Evolutionary conservation across 345 rosid genomes (phyloP).

Genomic region (Salix brachista): DNA sequence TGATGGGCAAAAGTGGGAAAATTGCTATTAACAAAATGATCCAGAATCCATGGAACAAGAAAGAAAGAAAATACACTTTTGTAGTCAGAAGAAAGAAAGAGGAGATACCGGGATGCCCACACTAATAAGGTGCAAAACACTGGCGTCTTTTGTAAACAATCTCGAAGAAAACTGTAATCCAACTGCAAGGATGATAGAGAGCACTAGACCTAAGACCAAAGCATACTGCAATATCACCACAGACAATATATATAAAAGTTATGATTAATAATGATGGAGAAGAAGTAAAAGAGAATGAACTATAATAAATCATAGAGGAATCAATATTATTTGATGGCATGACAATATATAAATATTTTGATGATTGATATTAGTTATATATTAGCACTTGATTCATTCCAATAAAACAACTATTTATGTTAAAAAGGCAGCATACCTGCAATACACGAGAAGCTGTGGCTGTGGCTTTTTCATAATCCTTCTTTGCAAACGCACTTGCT

Average conservation of each 20-base stretch:
- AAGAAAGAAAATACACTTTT: background rate
- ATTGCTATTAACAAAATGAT: background rate
- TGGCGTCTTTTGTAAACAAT: constrained; percentile 15
- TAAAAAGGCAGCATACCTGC: constrained; percentile 7
- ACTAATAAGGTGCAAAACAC: constrained; percentile 16
- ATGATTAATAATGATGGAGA: background rate
- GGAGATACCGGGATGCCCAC: constrained; percentile 18
- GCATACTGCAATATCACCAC: constrained; percentile 13
- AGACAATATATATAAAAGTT: background rate
- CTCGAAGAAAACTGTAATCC: constrained; percentile 17
- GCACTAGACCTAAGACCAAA: constrained; percentile 18
- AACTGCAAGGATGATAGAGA: constrained; percentile 8
- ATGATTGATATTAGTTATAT: no score
- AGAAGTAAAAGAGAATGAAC: background rate
- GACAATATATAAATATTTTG: no score
- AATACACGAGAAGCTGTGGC: constrained; percentile 16
- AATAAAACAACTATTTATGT: no score
- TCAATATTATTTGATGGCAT: no score
- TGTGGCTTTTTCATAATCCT: constrained; percentile 13
- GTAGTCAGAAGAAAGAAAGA: background rate
- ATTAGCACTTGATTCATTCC: no score
- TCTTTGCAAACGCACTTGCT: constrained; percentile 25
- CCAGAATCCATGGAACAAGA: no score
- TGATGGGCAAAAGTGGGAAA: background rate
- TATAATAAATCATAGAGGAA: no score